phyloP scores from a whole-genome alignment of 169 alveolate genomes.

The Neospora caninum region DNA sequence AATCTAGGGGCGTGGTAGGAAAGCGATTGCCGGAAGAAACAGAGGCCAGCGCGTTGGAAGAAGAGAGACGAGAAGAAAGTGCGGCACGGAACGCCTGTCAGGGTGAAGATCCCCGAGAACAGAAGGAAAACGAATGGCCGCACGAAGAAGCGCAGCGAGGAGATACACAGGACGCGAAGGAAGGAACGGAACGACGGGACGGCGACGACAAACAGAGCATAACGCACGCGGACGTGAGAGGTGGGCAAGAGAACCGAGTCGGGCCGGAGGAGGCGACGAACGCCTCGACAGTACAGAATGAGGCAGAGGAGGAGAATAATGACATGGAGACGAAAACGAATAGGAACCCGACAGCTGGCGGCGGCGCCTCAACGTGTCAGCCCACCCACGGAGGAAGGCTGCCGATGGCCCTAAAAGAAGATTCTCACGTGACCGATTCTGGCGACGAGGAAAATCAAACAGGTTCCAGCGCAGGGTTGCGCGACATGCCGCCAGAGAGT shows the following conservation, averaged over 20 bases:
- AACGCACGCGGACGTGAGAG: too few species aligned
- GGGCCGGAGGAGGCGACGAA: neutral
- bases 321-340: neutral
- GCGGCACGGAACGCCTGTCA: neutral
- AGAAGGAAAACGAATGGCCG: too few species aligned
- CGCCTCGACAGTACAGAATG: neutral
- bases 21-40: neutral
- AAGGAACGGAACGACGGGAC: too few species aligned
- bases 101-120: too few species aligned
- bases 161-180: too few species aligned
- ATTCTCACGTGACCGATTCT: too few species aligned
- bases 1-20: neutral
- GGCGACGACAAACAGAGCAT: too few species aligned
- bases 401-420: too few species aligned
- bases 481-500: too few species aligned
- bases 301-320: neutral
- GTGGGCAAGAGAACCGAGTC: neutral
- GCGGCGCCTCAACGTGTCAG: neutral
- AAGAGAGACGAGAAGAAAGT: neutral
- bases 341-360: neutral
- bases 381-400: too few species aligned
- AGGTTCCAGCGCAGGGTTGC: too few species aligned
- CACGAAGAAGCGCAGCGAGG: neutral
- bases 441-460: too few species aligned
- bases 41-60: neutral